Conservation (phyloP, 148 eudicot species). For the Rhododendron kiyosumense region DNA sequence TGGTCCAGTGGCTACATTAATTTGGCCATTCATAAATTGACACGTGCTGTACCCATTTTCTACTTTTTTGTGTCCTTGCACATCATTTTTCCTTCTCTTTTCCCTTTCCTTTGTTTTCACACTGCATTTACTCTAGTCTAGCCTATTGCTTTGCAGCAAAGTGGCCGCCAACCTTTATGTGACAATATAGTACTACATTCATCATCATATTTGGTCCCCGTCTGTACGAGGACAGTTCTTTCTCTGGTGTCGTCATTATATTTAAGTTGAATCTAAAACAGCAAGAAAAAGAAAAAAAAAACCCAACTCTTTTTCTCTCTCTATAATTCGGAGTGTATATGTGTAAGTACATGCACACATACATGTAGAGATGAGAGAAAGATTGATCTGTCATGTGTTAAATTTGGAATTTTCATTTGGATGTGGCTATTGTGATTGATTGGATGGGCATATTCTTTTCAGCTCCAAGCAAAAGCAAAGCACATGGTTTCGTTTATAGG, state of each 20-base stretch:
- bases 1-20: conserved; percentile 5
- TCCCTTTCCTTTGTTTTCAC: neutral
- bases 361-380: neutral
- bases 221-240: neutral
- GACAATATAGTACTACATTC: neutral
- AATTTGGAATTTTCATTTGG: neutral
- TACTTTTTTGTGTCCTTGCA: conserved; percentile 3
- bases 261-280: neutral
- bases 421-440: neutral
- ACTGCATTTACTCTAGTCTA: conserved; percentile 8
- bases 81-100: neutral
- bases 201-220: conserved; percentile 1
- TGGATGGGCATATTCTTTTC: neutral
- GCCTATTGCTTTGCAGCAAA: conserved; percentile 9
- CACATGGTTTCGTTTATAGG: neutral
- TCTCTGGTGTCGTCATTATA: neutral
- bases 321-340: neutral
- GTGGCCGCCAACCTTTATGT: neutral
- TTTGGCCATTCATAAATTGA: neutral
- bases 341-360: neutral
- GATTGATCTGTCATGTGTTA: neutral
- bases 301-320: neutral
- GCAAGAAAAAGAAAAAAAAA: neutral
- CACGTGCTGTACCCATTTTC: conserved; percentile 4
- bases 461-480: neutral